Percentiles rank a stretch among this genome's conserved stretches.
phyloP scores from a whole-genome alignment of 129 eudicot genomes.

The Tagetes patula region DNA sequence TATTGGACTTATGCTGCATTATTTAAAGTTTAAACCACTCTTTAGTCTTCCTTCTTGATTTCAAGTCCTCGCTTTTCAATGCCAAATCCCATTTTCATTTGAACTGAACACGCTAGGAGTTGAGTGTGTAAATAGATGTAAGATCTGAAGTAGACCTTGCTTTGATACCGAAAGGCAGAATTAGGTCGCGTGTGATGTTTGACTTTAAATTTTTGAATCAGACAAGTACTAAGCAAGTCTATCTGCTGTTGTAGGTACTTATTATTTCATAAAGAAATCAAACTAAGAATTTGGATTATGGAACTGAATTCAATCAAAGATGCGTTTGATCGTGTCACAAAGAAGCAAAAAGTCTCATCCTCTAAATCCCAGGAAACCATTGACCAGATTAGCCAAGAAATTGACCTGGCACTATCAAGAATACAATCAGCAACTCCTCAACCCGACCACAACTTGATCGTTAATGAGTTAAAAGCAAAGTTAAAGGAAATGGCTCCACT shows the following conservation, averaged over 20 bases:
- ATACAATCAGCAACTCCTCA: constrained; percentile 49
- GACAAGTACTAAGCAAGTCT: constrained; percentile 5
- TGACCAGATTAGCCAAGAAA: constrained; percentile 62
- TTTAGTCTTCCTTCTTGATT: background rate
- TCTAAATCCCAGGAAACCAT: constrained; percentile 73
- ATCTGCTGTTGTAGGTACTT: constrained; percentile 27
- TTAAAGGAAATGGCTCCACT: constrained; percentile 69
- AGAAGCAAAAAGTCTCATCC: constrained; percentile 78
- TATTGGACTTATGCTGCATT: background rate
- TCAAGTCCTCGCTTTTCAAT: background rate
- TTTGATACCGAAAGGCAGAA: background rate
- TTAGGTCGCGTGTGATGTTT: background rate
- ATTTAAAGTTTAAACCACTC: too few species aligned
- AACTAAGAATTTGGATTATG: constrained; percentile 38
- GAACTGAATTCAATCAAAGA: constrained; percentile 79
- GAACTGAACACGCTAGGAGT: constrained; percentile 1
- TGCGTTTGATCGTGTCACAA: constrained; percentile 89
- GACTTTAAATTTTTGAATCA: background rate
- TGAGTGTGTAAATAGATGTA: background rate
- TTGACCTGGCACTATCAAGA: constrained; percentile 59
- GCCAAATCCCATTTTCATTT: background rate
- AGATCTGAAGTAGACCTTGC: background rate
- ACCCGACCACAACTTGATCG: constrained; percentile 48
- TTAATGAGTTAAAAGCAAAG: constrained; percentile 59
- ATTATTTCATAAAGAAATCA: background rate